A percentile compares a stretch with the other conserved stretches of the same genome.
These are phyloP conservation scores for Echinochloa phyllopogon DNA, from an alignment of 176 grass and related monocot genomes.

Conservation along the genomic window DNA sequence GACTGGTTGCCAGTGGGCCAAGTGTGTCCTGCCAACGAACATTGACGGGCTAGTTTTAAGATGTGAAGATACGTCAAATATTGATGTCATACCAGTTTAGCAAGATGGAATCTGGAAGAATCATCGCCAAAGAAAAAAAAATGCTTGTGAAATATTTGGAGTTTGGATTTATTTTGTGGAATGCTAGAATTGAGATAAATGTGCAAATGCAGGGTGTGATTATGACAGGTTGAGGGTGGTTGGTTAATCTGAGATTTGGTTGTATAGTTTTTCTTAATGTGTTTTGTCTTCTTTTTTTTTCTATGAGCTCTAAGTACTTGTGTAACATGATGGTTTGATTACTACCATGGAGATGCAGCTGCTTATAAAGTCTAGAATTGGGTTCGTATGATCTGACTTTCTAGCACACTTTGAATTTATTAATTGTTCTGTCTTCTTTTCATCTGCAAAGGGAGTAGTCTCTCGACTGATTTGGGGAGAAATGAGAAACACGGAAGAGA, in stretches of 20 bases:
- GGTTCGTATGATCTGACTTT: not conserved
- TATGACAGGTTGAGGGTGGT: conserved; percentile 55
- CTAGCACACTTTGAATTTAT: not conserved
- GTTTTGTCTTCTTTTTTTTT: conserved; percentile 29
- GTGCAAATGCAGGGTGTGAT: conserved; percentile 79
- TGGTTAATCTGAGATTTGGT: conserved; percentile 57
- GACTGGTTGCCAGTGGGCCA: conserved; percentile 79
- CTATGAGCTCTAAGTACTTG: conserved; percentile 56
- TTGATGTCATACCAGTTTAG: conserved; percentile 89
- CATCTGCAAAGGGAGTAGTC: not conserved
- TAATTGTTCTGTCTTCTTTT: not conserved
- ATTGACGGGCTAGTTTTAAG: conserved; percentile 85
- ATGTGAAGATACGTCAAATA: conserved; percentile 92
- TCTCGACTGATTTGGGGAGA: too few relatives aligned
- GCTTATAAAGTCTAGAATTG: not conserved
- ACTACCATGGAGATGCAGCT: not conserved
- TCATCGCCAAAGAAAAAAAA: conserved; percentile 35
- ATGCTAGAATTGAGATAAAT: conserved; percentile 59
- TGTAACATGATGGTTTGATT: conserved; percentile 50
- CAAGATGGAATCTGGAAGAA: conserved; percentile 28
- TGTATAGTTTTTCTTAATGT: conserved; percentile 67
- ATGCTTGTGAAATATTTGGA: conserved; percentile 54
- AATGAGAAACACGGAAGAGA: too few relatives aligned
- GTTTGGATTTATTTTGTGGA: conserved; percentile 52
- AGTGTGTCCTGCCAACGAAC: conserved; percentile 71